phyloP scores from a whole-genome alignment of 306 rosid genomes.

The Canavalia ensiformis region DNA sequence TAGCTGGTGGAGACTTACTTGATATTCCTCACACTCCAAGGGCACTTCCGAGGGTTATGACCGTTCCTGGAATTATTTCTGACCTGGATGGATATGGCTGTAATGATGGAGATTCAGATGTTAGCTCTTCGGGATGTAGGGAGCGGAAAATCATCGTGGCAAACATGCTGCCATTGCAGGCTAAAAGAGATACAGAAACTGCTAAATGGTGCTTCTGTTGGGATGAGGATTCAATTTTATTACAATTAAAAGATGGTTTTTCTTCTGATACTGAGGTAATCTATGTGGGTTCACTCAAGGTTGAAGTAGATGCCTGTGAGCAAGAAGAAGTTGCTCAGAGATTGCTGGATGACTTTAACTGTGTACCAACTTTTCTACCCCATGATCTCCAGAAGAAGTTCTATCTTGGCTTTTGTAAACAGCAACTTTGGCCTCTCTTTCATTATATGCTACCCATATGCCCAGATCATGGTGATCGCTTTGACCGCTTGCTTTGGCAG shows the following conservation, averaged over 20 bases:
- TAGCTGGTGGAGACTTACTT: constrained; percentile 67
- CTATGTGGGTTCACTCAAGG: constrained; percentile 86
- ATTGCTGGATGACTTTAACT: constrained; percentile 72
- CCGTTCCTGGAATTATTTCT: constrained; percentile 80
- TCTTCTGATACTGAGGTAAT: constrained; percentile 75
- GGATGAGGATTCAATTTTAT: constrained; percentile 78
- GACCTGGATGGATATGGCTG: constrained; percentile 61
- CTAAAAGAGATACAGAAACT: constrained; percentile 71
- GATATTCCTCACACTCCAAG: constrained; percentile 76
- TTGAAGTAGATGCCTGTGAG: constrained; percentile 68
- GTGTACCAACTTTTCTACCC: constrained; percentile 85
- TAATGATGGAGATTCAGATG: constrained; percentile 74
- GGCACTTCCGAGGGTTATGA: constrained; percentile 76
- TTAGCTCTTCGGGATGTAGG: constrained; percentile 62
- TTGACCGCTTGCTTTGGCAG: constrained; percentile 81
- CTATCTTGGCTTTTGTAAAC: constrained; percentile 81
- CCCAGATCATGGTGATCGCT: constrained; percentile 83
- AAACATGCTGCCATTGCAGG: constrained; percentile 81
- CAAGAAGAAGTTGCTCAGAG: constrained; percentile 86
- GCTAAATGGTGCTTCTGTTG: constrained; percentile 78
- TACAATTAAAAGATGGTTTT: constrained; percentile 79
- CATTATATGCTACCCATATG: constrained; percentile 90
- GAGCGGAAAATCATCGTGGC: constrained; percentile 87
- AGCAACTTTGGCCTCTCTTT: constrained; percentile 88
- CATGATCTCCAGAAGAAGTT: constrained; percentile 73